Evolutionary conservation across 1,284 basidiomycete species (phyloP).

Genomic region (Fomitopsis pinicola): DNA sequence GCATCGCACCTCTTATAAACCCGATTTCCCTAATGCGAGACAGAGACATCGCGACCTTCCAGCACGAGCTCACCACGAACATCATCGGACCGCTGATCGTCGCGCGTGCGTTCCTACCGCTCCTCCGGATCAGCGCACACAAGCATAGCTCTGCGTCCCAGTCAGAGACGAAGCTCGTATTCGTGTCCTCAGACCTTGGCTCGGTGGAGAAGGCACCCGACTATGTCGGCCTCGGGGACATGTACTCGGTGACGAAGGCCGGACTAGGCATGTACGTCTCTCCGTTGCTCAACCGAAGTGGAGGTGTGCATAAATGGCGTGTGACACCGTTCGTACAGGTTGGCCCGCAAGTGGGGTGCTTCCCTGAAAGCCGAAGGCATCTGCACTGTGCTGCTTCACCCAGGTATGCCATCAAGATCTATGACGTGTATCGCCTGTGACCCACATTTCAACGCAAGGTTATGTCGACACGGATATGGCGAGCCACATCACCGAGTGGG

Average conservation of each 20-base stretch:
- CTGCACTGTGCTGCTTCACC: background rate
- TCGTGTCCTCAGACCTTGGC: background rate
- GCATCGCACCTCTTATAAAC: too few species aligned
- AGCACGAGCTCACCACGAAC: slow-evolving; percentile 5
- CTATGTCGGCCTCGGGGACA: background rate
- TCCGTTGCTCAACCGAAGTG: background rate
- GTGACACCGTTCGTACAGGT: too few species aligned
- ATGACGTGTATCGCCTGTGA: too few species aligned
- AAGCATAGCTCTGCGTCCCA: background rate
- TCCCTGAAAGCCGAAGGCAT: too few species aligned
- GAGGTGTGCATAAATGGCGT: too few species aligned
- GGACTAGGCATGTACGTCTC: slow-evolving; percentile 8
- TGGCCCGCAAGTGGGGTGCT: too few species aligned
- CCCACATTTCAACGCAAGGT: too few species aligned
- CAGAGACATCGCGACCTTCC: slow-evolving; percentile 3
- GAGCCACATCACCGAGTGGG: too few species aligned
- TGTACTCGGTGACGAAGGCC: slow-evolving; percentile 6
- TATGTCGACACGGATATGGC: too few species aligned
- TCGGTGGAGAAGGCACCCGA: background rate
- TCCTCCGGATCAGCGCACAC: background rate
- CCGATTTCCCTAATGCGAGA: too few species aligned
- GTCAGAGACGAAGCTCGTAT: slow-evolving; percentile 1
- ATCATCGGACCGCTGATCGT: slow-evolving; percentile 1
- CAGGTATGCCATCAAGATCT: too few species aligned
- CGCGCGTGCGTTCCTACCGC: slow-evolving; percentile 5